Evolutionary conservation across 192 early-diverging fungal species (phyloP).

Genomic region (Coemansia reversa): DNA sequence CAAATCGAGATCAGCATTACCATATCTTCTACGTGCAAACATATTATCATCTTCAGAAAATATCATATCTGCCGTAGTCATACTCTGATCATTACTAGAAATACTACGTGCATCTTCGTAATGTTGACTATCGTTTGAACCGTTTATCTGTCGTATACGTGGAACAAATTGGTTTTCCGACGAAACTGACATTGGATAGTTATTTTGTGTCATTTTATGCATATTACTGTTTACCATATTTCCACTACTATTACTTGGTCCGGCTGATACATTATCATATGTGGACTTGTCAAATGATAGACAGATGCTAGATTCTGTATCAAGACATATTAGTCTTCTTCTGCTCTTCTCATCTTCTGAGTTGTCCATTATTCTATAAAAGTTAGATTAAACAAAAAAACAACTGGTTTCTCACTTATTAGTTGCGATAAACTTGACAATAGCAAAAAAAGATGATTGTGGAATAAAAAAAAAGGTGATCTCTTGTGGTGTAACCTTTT

Average conservation of each 20-base stretch:
- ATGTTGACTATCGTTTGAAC: slow-evolving; percentile 46
- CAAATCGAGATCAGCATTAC: slow-evolving; percentile 18
- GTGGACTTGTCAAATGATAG: slow-evolving; percentile 34
- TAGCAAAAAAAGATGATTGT: neutral
- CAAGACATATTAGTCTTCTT: slow-evolving; percentile 24
- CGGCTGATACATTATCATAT: neutral
- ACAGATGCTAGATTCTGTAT: slow-evolving; percentile 40
- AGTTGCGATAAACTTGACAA: neutral
- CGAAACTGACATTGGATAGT: slow-evolving; percentile 10
- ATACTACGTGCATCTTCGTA: slow-evolving; percentile 6
- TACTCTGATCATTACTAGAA: slow-evolving; percentile 19
- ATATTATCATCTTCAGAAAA: slow-evolving; percentile 4
- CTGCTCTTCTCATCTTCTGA: slow-evolving; percentile 9
- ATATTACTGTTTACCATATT: neutral
- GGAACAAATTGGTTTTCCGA: slow-evolving; percentile 33
- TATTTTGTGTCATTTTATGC: neutral
- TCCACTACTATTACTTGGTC: neutral
- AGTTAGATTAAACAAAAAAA: neutral
- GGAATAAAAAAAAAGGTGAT: neutral
- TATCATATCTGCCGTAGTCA: slow-evolving; percentile 35
- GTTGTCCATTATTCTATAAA: slow-evolving; percentile 7
- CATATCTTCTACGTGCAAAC: neutral
- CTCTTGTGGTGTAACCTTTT: slow-evolving; percentile 4
- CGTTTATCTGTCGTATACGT: slow-evolving; percentile 27
- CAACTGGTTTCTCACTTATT: neutral